These are phyloP conservation scores for Scutellaria baicalensis DNA, from an alignment of 257 asterid species.

Conservation along the genomic window DNA sequence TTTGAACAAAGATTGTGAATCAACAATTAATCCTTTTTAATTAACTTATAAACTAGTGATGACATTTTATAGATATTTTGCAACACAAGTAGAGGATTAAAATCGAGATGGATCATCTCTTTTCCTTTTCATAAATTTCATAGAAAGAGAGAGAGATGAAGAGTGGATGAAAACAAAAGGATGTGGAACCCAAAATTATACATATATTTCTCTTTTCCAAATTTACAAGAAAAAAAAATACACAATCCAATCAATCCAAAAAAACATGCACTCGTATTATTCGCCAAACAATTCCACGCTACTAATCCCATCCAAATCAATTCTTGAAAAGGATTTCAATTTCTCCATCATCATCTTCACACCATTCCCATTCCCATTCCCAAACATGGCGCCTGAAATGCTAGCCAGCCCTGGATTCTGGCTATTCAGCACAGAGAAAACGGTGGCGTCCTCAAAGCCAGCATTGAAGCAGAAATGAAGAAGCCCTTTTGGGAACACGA, in stretches of 20 bases:
- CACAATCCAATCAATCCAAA: not conserved
- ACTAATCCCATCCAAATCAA: conserved; percentile 35
- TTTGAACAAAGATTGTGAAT: too few species aligned
- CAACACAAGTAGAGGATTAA: too few species aligned
- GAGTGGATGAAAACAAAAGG: too few species aligned
- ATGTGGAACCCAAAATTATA: too few species aligned
- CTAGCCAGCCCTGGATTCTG: conserved; percentile 68
- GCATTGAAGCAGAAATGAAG: conserved; percentile 54
- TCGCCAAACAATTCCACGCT: conserved; percentile 28
- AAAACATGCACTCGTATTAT: too few species aligned
- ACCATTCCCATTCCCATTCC: not conserved
- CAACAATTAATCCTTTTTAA: too few species aligned
- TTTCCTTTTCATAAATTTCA: too few species aligned
- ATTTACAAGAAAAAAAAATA: not conserved
- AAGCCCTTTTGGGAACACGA: conserved; percentile 63
- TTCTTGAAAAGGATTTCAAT: conserved; percentile 14
- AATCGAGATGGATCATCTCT: too few species aligned
- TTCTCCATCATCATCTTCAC: conserved; percentile 26
- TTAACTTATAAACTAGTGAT: too few species aligned
- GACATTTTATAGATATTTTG: too few species aligned
- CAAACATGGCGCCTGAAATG: conserved; percentile 38
- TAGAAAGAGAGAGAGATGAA: too few species aligned
- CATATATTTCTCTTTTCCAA: too few species aligned
- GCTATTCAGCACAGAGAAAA: conserved; percentile 54
- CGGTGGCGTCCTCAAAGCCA: conserved; percentile 49